Evolutionary conservation across 192 early-diverging fungal species (phyloP), one percentile per base, ranked within the genome.

Genomic region (Coemansia aciculifera): DNA sequence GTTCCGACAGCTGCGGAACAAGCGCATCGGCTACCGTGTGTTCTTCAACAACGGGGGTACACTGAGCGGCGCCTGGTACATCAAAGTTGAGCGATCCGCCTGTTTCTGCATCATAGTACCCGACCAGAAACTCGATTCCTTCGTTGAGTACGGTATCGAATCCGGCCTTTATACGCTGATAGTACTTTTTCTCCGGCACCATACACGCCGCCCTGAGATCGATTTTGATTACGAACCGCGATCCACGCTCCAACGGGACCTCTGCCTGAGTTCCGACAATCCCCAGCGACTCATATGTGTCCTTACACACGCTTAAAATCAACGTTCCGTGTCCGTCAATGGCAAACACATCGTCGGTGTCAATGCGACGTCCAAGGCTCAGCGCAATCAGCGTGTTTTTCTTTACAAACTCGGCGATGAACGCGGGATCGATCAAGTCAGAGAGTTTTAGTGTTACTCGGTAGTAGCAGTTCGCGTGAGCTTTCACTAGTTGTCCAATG

Each of bases 341-440:
- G 6, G 80, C 80, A 78, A 78, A 69, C 17, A 83, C 69, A 34
- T 83, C 80, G 69, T 73, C 71, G 7, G 69, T 48, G 51, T 83
- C 80, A 39, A 83, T 72, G 15, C 54, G 42, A 17, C 51, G 49
- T 19, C 46, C 43, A 0, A 43, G 29, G 54, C 69, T 72, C 27
- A 83, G 65, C 2, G 75, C 75, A 5, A 78, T 24, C 9, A 82
- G 40, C 5, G 60, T 54, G 29, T 75, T 75, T 3, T 37, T 48
- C 32, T 69, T 72, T 7, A 69, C 48, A 12, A 73, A 81, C 32
- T 15, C 63, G 5, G 59, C 34, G n/a, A 81, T 73, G 27, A 81
- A 81, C 10, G 56, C 62, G 0, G 79, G 74, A 23, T 76, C 71
- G 10, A 81, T 76, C 11, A 81, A 37, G 29, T 81, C 69, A 9